Percentiles rank a stretch among this genome's conserved stretches.
These are phyloP conservation scores for Stemphylium beticola DNA, from an alignment of 2,329 filamentous ascomycete species.

Conservation along the genomic window DNA sequence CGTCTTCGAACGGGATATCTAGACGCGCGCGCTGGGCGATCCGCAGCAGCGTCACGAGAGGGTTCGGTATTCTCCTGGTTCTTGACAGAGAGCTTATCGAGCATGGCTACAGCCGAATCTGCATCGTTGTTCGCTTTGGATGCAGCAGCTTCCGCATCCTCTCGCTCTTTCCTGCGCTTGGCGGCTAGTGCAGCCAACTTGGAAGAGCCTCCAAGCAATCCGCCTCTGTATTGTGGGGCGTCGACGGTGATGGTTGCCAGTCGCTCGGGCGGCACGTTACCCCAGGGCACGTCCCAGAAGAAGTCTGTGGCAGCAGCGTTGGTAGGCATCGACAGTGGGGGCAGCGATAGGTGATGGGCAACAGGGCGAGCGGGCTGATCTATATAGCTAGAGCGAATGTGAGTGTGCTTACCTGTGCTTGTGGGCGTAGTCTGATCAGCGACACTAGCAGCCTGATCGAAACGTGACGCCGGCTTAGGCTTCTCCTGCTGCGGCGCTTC, in stretches of 20 bases:
- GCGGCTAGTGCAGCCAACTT: conserved; percentile 91
- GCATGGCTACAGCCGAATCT: conserved; percentile 50
- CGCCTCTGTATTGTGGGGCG: conserved; percentile 64
- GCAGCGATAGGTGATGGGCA: conserved; percentile 38
- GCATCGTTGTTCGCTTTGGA: conserved; percentile 23
- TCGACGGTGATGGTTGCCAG: conserved; percentile 68
- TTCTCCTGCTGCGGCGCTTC: conserved; percentile 49
- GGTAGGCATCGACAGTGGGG: conserved; percentile 31
- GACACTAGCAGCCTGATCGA: conserved; percentile 53
- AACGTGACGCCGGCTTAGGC: conserved; percentile 39
- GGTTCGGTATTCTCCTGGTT: conserved; percentile 14
- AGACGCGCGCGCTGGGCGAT: conserved; percentile 14
- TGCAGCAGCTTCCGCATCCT: conserved; percentile 59
- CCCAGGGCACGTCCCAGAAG: conserved; percentile 87
- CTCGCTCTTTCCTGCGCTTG: conserved; percentile 81
- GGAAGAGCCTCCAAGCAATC: conserved; percentile 80
- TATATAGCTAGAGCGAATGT: conserved; percentile 18
- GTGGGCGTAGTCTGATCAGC: conserved; percentile 49
- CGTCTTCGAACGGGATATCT: conserved; percentile 40
- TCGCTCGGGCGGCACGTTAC: conserved; percentile 71
- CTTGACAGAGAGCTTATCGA: conserved; percentile 52
- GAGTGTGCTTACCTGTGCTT: conserved; percentile 54
- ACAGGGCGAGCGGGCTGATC: conserved; percentile 22
- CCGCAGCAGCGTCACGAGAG: background rate
- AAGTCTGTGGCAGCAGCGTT: conserved; percentile 56